Conservation (phyloP, 225 moss, liverwort and hornwort species). For the Sphagnum tenellum region DNA sequence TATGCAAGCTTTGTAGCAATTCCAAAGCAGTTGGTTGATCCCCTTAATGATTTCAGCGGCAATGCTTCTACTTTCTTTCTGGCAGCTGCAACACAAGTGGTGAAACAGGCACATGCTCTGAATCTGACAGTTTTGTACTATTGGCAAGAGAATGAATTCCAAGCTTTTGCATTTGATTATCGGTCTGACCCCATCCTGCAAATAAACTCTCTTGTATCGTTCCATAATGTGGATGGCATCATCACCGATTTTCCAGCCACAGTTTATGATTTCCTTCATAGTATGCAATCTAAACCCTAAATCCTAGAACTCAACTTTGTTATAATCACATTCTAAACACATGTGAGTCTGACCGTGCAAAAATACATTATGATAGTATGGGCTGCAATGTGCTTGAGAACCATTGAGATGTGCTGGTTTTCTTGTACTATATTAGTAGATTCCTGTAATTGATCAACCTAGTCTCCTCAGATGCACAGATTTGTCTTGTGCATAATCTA, state of each 20-base stretch:
- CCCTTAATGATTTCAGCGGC: not conserved
- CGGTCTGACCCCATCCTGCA: conserved; percentile 57
- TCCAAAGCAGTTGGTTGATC: conserved; percentile 35
- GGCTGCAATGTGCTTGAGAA: no score
- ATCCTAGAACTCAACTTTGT: no score
- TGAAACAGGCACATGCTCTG: conserved; percentile 45
- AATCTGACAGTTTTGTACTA: conserved; percentile 63
- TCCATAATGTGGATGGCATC: conserved; percentile 56
- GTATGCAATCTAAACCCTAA: conserved; percentile 16
- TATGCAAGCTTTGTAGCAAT: conserved; percentile 53
- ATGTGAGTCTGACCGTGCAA: no score
- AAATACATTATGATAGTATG: no score
- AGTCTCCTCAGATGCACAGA: not conserved
- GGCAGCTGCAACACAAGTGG: conserved; percentile 16
- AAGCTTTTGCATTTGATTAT: conserved; percentile 30
- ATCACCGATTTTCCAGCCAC: conserved; percentile 66
- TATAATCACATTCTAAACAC: no score
- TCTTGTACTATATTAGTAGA: no score
- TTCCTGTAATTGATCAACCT: not conserved
- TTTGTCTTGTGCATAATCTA: no score
- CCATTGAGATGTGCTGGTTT: no score
- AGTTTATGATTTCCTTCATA: conserved; percentile 43
- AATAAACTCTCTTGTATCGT: conserved; percentile 30
- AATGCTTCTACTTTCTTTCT: conserved; percentile 9
- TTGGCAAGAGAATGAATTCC: conserved; percentile 50